phyloP scores from a whole-genome alignment of 306 rosid species.

The Mimosa bimucronata region DNA sequence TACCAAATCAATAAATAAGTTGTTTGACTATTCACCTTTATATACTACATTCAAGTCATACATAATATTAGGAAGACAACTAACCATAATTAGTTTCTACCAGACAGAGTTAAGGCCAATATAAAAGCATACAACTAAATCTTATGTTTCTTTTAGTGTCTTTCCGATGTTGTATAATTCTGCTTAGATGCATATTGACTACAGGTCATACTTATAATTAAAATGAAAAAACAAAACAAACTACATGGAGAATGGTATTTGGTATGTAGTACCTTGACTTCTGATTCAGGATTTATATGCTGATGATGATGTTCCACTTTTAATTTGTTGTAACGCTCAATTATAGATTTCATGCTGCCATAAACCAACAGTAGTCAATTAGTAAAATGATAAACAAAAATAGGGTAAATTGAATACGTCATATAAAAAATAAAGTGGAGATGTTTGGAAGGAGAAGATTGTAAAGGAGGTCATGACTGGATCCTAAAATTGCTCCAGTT shows the following conservation, averaged over 20 bases:
- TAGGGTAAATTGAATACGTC: no score
- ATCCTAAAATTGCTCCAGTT: background rate
- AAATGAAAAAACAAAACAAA: background rate
- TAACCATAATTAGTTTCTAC: background rate
- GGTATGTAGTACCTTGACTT: constrained; percentile 55
- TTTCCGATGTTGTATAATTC: no score
- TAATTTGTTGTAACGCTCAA: constrained; percentile 60
- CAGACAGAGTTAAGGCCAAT: background rate
- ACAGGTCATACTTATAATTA: no score
- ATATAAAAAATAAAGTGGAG: no score
- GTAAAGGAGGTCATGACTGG: no score
- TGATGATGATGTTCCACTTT: constrained; percentile 54
- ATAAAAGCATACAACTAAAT: no score
- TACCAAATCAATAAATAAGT: no score
- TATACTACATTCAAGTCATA: no score
- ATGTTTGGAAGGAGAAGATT: no score
- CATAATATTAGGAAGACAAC: background rate
- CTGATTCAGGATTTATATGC: constrained; percentile 50
- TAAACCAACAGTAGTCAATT: background rate
- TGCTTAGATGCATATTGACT: no score
- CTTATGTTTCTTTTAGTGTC: background rate
- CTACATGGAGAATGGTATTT: background rate
- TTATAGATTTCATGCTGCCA: constrained; percentile 61
- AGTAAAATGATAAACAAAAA: background rate
- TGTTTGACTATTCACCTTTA: no score